Conservation (phyloP, 331 rosid species). For the Telfairia occidentalis region DNA sequence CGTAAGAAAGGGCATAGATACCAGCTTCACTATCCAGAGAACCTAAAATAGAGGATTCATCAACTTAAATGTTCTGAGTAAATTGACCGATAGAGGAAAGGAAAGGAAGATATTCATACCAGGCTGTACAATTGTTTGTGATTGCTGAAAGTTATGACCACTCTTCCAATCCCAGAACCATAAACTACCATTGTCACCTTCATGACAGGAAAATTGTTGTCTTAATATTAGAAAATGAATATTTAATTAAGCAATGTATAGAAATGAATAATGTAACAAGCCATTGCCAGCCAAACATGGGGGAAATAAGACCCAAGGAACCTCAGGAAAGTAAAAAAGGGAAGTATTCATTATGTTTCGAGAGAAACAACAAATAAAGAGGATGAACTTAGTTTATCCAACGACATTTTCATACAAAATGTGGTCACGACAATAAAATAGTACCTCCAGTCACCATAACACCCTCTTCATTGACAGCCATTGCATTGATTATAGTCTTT, state of each 20-base stretch:
- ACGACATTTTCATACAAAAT: not conserved
- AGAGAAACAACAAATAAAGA: not conserved
- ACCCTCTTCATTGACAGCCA: constrained; percentile 97
- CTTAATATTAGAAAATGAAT: not conserved
- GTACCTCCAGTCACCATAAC: constrained; percentile 93
- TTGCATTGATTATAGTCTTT: constrained; percentile 85
- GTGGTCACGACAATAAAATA: not conserved
- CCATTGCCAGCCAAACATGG: not conserved
- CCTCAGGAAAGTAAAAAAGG: not conserved
- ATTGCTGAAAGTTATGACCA: constrained; percentile 89
- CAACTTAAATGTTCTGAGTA: too few relatives aligned
- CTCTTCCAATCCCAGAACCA: constrained; percentile 99
- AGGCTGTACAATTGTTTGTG: constrained; percentile 92
- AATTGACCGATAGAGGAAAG: not conserved
- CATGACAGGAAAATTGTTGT: not conserved
- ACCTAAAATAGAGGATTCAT: constrained; percentile 27
- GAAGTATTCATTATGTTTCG: not conserved
- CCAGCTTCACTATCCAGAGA: constrained; percentile 98
- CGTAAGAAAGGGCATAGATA: constrained; percentile 70
- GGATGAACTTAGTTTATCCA: not conserved
- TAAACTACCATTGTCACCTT: constrained; percentile 94
- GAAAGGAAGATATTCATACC: constrained; percentile 32
- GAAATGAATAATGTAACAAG: not conserved
- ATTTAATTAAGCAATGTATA: not conserved
- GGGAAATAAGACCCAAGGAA: not conserved